phyloP scores from a whole-genome alignment of 75 land plant species.

The Adiantum capillusveneris region DNA sequence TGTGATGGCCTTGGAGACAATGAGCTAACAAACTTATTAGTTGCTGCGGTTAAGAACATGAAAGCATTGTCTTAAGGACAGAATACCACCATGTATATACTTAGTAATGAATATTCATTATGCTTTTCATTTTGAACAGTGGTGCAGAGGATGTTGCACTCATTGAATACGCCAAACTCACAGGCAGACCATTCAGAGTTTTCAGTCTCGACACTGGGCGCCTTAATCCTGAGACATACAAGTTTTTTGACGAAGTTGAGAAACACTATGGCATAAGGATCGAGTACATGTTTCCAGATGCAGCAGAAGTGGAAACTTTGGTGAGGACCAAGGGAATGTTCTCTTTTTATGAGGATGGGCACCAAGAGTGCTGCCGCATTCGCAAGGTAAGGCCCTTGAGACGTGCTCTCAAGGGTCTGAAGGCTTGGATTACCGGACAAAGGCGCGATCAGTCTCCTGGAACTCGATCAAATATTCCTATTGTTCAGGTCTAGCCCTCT shows the following conservation, averaged over 20 bases:
- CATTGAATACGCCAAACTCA: slow-evolving; percentile 72
- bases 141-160: slow-evolving; percentile 89
- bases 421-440: slow-evolving; percentile 96
- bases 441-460: slow-evolving; percentile 94
- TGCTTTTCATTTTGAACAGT: slow-evolving; percentile 28
- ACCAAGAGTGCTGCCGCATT: slow-evolving; percentile 90
- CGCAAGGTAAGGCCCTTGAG: slow-evolving; percentile 77
- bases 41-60: too few relatives aligned
- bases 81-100: too few relatives aligned
- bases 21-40: too few relatives aligned
- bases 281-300: slow-evolving; percentile 94
- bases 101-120: too few relatives aligned
- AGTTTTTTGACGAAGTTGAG: slow-evolving; percentile 74
- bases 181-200: slow-evolving; percentile 74
- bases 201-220: slow-evolving; percentile 87
- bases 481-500: slow-evolving; percentile 56
- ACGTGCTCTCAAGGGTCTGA: slow-evolving; percentile 66
- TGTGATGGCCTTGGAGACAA: too few relatives aligned
- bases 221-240: slow-evolving; percentile 74
- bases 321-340: slow-evolving; percentile 81
- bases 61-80: too few relatives aligned
- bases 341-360: slow-evolving; percentile 92
- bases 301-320: slow-evolving; percentile 70
- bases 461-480: slow-evolving; percentile 71
- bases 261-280: slow-evolving; percentile 81